Evolutionary conservation across 2,329 filamentous ascomycete genomes (phyloP).

Genomic region (Rutstroemia sp.): DNA sequence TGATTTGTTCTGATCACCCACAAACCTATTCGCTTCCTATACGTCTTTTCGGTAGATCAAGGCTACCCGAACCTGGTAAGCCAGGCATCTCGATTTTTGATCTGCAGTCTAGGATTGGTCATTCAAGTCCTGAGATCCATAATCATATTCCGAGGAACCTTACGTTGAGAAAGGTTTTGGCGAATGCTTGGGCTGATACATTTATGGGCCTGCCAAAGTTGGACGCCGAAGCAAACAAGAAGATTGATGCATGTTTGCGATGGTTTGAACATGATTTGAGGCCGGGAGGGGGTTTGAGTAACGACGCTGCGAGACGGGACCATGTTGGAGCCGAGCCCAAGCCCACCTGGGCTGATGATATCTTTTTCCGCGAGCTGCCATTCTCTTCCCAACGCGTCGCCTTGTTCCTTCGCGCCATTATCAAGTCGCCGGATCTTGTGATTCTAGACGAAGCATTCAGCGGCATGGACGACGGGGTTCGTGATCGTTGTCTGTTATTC

Average conservation of each 20-base stretch:
- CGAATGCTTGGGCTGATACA: conserved; percentile 86
- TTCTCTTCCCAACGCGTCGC: conserved; percentile 80
- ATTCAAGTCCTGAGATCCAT: conserved; percentile 91
- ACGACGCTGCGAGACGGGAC: conserved; percentile 27
- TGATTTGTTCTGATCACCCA: conserved; percentile 93
- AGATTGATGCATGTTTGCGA: conserved; percentile 61
- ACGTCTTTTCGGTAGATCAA: conserved; percentile 73
- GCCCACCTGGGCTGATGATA: conserved; percentile 57
- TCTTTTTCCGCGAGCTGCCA: conserved; percentile 64
- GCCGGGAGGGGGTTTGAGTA: conserved; percentile 22
- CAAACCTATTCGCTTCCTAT: conserved; percentile 89
- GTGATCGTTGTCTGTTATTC: conserved; percentile 84
- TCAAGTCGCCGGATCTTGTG: conserved; percentile 74
- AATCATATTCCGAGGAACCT: conserved; percentile 80
- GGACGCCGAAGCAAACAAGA: conserved; percentile 44
- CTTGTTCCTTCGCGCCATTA: conserved; percentile 73
- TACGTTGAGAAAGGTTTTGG: conserved; percentile 65
- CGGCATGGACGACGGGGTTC: conserved; percentile 71
- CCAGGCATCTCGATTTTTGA: conserved; percentile 86
- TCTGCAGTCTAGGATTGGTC: conserved; percentile 80
- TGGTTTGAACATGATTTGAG: conserved; percentile 80
- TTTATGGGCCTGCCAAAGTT: conserved; percentile 67
- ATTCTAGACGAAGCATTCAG: conserved; percentile 85
- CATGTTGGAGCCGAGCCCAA: conserved; percentile 10
- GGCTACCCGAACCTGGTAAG: conserved; percentile 61